Conservation (phyloP, 2,329 filamentous ascomycete species). For the Gremmenia infestans region DNA sequence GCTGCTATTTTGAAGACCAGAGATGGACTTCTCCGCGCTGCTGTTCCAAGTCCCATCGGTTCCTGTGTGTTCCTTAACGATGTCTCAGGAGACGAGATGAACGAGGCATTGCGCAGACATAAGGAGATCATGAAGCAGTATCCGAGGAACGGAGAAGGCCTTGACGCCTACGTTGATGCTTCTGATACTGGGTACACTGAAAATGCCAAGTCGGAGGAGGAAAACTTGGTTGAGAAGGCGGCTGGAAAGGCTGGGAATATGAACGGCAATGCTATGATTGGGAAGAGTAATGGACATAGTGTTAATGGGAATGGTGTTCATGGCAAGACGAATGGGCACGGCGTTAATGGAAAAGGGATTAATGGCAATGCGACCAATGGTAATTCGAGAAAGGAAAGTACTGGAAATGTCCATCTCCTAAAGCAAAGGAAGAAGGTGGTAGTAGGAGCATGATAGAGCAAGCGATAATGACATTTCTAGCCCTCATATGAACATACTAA, state of each 20-base stretch:
- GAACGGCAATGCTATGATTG: constrained; percentile 16
- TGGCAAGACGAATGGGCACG: neutral
- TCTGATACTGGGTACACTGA: constrained; percentile 58
- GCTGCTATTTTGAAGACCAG: constrained; percentile 66
- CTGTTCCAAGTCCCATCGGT: constrained; percentile 64
- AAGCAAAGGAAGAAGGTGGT: neutral
- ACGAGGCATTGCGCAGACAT: constrained; percentile 53
- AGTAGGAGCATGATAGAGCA: no score
- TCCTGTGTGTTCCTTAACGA: constrained; percentile 66
- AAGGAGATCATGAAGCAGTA: constrained; percentile 59
- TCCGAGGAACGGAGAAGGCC: constrained; percentile 57
- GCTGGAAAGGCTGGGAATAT: constrained; percentile 23
- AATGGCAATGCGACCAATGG: neutral
- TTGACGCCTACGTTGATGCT: constrained; percentile 65
- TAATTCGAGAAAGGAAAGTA: neutral
- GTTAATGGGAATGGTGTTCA: neutral
- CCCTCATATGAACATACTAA: no score
- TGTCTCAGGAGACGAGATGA: constrained; percentile 57
- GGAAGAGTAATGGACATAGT: neutral
- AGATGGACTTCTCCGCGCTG: constrained; percentile 62
- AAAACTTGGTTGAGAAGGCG: constrained; percentile 20
- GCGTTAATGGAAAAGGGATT: neutral
- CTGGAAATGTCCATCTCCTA: neutral
- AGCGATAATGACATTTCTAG: no score
- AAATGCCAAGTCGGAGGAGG: constrained; percentile 25